Evolutionary conservation across 2,329 filamentous ascomycete species (phyloP), one percentile per base, ranked within the genome.

Genomic region (Calonectria multiphialidica): DNA sequence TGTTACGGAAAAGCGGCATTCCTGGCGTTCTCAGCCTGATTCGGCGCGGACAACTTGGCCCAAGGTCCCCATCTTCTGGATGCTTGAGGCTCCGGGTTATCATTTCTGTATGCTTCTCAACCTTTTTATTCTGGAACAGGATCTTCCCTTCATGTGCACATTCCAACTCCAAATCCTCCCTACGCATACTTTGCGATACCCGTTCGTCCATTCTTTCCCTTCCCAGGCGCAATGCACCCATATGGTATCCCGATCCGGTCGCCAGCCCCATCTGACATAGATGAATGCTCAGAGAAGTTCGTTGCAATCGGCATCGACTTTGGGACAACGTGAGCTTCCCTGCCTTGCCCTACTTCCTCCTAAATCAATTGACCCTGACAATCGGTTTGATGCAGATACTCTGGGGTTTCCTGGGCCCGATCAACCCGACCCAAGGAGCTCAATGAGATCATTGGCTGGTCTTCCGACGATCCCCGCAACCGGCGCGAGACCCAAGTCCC

Each of bases 371-470:
- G 6, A 21, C 5, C 7, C 33, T 68, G n/a, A 61, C 33, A 8
- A 42, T 23, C 21, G 21, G 7, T 57, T 18, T 4, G 16, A 10
- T 25, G 10, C 10, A 75, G 71, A 10, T 75, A 67, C 66, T 73
- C 71, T 1, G 68, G 71, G 0, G 73, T 75, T 62, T 73, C 49
- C 1, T 75, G 71, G 73, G 71, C 73, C 13, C 35, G 21, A 12
- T 75, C 73, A 13, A 68, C 23, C 2, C 21, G 33, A 0, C 73
- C 73, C 0, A 61, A 59, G 0, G 49, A 69, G 2, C 13, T 73
- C 13, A n/a, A 68, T 2, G 8, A 66, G 2, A 73, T 75, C 5
- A 30, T 12, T 1, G 73, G 47, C 1, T 75, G 73, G 73, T 12
- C 71, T 0, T 64, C 71, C 1, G 49, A 23, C 0, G 45, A 67